phyloP scores from a whole-genome alignment of 2,329 filamentous ascomycete genomes.

The Fusarium redolens region DNA sequence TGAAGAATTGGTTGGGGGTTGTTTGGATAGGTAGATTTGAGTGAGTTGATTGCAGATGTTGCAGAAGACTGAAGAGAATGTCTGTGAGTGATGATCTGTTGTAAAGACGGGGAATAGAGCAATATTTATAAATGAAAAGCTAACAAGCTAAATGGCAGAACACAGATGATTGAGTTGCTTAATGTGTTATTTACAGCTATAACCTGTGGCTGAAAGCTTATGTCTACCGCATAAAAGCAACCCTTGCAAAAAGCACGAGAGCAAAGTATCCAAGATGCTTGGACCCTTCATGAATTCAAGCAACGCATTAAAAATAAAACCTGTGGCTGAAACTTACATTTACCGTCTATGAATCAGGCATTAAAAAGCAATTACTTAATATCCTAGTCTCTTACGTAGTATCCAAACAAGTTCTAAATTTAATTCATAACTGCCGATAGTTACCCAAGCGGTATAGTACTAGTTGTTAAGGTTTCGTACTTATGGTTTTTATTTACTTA shows the following conservation, averaged over 20 bases:
- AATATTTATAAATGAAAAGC: background rate
- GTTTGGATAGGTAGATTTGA: background rate
- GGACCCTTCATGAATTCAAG: background rate
- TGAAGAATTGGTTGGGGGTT: background rate
- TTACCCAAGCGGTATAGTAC: background rate
- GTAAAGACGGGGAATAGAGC: accelerated
- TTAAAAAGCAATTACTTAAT: background rate
- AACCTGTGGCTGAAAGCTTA: background rate
- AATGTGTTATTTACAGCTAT: background rate
- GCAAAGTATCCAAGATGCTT: background rate
- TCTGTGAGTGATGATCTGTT: background rate
- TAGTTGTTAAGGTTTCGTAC: background rate
- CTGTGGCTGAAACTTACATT: background rate
- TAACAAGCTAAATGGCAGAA: too few species aligned
- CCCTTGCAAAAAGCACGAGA: background rate
- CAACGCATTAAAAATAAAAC: background rate
- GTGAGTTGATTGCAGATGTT: background rate
- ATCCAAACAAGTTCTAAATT: background rate
- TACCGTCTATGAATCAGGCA: background rate
- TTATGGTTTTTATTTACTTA: background rate
- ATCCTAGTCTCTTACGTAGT: too few species aligned
- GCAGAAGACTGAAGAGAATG: background rate
- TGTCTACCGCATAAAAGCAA: background rate
- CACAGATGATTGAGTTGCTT: background rate
- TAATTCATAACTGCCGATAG: background rate